These are phyloP conservation scores for Dactylellina leptospora DNA, from an alignment of 2,329 filamentous ascomycete genomes.

Conservation along the genomic window DNA sequence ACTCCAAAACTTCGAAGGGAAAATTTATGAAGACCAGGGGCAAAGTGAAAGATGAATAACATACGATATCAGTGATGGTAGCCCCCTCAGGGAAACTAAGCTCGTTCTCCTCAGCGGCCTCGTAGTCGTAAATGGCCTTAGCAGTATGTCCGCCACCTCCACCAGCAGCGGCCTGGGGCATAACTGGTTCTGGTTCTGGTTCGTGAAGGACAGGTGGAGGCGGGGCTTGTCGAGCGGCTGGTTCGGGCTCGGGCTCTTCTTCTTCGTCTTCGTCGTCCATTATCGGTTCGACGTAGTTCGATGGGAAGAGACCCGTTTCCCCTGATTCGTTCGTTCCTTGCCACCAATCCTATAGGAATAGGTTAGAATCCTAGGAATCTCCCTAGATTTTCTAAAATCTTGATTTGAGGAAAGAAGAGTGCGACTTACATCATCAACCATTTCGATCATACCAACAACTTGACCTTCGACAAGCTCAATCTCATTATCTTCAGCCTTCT, in stretches of 20 bases:
- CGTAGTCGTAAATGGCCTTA: conserved; percentile 91
- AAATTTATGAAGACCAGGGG: not conserved
- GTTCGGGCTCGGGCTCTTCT: conserved; percentile 36
- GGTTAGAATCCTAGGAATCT: conserved; percentile 13
- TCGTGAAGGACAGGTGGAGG: conserved; percentile 57
- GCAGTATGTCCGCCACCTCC: conserved; percentile 70
- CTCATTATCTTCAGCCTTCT: conserved; percentile 97
- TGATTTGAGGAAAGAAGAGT: not conserved
- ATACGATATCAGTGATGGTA: conserved; percentile 78
- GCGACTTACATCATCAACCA: conserved; percentile 76
- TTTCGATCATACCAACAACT: conserved; percentile 88
- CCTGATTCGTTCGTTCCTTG: conserved; percentile 87
- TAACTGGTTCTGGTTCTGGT: conserved; percentile 59
- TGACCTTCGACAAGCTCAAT: conserved; percentile 90
- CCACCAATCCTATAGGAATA: conserved; percentile 88
- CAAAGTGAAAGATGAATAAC: conserved; percentile 59
- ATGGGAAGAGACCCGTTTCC: conserved; percentile 90
- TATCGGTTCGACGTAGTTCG: conserved; percentile 84
- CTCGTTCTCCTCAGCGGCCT: conserved; percentile 92
- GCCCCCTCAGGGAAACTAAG: conserved; percentile 88
- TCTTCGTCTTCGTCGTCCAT: conserved; percentile 59
- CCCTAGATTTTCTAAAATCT: not conserved
- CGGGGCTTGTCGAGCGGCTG: conserved; percentile 29
- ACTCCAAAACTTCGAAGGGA: not conserved
- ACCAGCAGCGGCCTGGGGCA: conserved; percentile 50